Conservation (phyloP, 805 yeast species). For the Alloascoidea hylecoeti region DNA sequence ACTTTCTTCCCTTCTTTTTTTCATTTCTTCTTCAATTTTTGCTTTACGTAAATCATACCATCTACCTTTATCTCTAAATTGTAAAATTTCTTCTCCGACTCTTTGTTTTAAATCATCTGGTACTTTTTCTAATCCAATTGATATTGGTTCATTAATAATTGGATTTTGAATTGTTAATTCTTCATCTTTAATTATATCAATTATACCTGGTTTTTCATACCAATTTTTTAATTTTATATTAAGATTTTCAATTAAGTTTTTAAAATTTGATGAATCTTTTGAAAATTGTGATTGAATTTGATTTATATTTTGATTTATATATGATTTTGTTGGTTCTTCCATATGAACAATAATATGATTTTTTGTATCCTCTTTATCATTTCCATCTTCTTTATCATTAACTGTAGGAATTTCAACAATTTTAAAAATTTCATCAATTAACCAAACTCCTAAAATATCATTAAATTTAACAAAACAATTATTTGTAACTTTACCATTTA, state of each 20-base stretch:
- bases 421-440: neutral
- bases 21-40: conserved; percentile 1
- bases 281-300: neutral
- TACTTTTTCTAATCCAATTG: neutral
- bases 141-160: neutral
- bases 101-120: neutral
- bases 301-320: neutral
- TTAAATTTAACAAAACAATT: neutral
- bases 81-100: neutral
- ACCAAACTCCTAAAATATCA: neutral
- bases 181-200: neutral
- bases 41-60: neutral
- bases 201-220: neutral
- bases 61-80: neutral
- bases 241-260: neutral
- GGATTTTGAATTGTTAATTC: neutral
- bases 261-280: neutral
- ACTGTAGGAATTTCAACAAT: neutral
- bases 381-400: neutral
- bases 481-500: neutral
- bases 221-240: too few species aligned
- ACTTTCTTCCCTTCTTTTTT: neutral
- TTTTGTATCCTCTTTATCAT: neutral
- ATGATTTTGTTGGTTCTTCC: neutral
- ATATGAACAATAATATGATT: neutral